Base-by-base conservation (phyloP, 441 rosid genomes). In the Gossypium lobatum region DNA sequence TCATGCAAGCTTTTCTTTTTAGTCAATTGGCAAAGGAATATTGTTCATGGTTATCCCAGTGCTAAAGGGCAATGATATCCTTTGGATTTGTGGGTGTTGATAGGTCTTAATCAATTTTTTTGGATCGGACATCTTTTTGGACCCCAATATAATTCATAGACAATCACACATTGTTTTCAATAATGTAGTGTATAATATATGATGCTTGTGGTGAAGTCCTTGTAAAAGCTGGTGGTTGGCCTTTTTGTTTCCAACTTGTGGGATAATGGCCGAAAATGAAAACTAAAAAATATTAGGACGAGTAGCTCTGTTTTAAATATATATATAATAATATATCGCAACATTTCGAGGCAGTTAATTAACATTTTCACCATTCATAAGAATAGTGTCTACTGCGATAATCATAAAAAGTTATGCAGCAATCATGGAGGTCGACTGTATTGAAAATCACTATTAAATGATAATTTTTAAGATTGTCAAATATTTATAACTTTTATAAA, bases 131-230 rank as follows among this genome's bases (percentile, higher is more conserved):
- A 62, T 73, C 53, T 64, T 64, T 64, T 64, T 37, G 71, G 71
- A 64, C 72, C 64, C 71, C 54, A 46, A 61, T 18, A 61, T 61
- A 58, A 48, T 72, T 16, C 42, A 50, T 45, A 28, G 28, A 48
- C 67, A 48, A 48, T n/a, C 0, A 54, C 1, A 34, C 28, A 55
- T 70, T 21, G 53, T 9, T 60, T 48, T 61, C 75, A 48, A 63
- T 73, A 62, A 73, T 73, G 5, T 62, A 48, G 25, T 25, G 42
- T 57, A 52, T 2, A 0, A 55, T 55, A 54, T 21, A 31, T 21
- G 57, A 21, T 55, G 26, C 13, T 6, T 42, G 8, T 13, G 23
- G 70, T 73, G 71, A 34, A 53, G 70, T 73, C 52, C 46, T 7
- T 48, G 28, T 48, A 73, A 62, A 73, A 31, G 66, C 45, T 21